Base-by-base conservation (phyloP, 441 rosid genomes). In the Brassica hybrid region DNA sequence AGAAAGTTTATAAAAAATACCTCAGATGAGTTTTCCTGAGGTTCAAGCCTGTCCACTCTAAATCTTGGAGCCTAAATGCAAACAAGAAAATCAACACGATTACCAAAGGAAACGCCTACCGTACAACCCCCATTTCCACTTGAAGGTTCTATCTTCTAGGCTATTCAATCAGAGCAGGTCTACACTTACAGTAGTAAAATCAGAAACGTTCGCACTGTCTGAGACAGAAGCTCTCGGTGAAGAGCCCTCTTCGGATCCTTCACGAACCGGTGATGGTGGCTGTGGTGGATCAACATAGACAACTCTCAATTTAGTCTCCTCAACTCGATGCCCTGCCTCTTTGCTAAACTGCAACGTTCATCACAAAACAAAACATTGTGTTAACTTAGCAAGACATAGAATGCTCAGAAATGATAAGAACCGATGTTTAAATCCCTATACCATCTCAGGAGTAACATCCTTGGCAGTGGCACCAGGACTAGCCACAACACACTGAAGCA, bases 221-320 rank as follows among this genome's bases (percentile, higher is more conserved):
- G 88, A 86, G 25, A 82, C 76, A 34, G 97, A 92, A 38, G 84
- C 88, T 54, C 90, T 89, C 0, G 97, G 97, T 3, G 97, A 87
- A 66, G 90, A 87, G 16, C 96, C 96, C 79, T 94, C 98, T 77
- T 94, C 97, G 0, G 97, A 85, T 23, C 87, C 98, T 84, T 94
- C 98, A 6, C 83, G 88, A 75, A 94, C 97, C 0, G 97, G 96
- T 19, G 97, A 94, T 17, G 94, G 98, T 17, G 90, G 92, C 66
- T 83, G 84, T 21, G 90, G 91, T 41, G 94, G 94, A 78, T 90
- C 82, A 69, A 89, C 90, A 83, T 94, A 94, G 32, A 88, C 69
- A 65, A 94, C 97, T 82, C 90, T 83, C 88, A 94, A 79, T 79
- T 89, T 92, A 83, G 85, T 83, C 83, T 94, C 98, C 77, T 94